Evolutionary conservation across 352 stramenopile species (phyloP), one percentile per base, ranked within the genome.

Genomic region (Phytophthora fragariaefolia): DNA sequence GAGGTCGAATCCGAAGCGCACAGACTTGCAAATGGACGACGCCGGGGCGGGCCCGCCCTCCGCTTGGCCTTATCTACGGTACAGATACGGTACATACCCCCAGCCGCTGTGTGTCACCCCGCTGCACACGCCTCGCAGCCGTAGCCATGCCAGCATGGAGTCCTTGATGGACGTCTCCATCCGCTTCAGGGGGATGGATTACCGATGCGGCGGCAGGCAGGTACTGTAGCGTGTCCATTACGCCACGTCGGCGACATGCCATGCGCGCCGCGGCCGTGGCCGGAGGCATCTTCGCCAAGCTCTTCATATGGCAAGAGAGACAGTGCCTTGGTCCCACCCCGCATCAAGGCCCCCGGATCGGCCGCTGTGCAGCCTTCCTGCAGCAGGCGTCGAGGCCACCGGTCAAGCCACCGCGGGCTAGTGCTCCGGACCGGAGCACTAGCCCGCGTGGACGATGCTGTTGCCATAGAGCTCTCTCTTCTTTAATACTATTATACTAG

Each of bases 301-400:
- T 72, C 52, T 62, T 69, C 51, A 32, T 60, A 45, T 73, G 65
- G 38, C 38, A 66, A 66, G 53, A 73, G 66, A 73, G 43, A 51
- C 52, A 69, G 52, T 65, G 30, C 22, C 8, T 69, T 73, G 65
- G 53, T 69, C 64, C 64, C 64, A 72, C 64, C 64, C 42, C 34
- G 40, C 51, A 52, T 57, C 40, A 73, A 20, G 3, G 40, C 49
- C 30, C n/a, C n/a, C n/a, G n/a, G n/a, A n/a, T n/a, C n/a, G n/a
- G n/a, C n/a, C n/a, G n/a, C n/a, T n/a, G n/a, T n/a, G n/a, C n/a
- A n/a, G n/a, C n/a, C n/a, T n/a, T n/a, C n/a, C n/a, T n/a, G n/a
- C n/a, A n/a, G n/a, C n/a, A n/a, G n/a, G n/a, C n/a, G n/a, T n/a
- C n/a, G n/a, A n/a, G n/a, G n/a, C n/a, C n/a, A n/a, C n/a, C n/a